These are phyloP conservation scores for Talaromyces rugulosus DNA, from an alignment of 2,329 filamentous ascomycete genomes.

Conservation along the genomic window DNA sequence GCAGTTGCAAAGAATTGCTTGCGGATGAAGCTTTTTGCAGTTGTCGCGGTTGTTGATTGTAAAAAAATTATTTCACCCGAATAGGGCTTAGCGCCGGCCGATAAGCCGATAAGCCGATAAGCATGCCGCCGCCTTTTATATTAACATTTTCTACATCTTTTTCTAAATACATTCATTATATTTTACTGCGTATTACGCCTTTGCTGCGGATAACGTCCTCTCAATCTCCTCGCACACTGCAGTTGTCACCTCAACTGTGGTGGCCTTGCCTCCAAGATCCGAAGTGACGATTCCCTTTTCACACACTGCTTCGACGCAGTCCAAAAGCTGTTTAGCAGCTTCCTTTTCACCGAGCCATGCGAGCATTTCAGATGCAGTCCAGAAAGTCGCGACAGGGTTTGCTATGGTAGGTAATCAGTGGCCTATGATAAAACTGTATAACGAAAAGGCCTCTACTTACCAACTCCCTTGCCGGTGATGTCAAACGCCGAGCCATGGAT, in stretches of 20 bases:
- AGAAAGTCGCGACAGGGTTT: conserved; percentile 64
- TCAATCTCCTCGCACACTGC: conserved; percentile 53
- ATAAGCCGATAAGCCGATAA: neutral
- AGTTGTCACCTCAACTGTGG: conserved; percentile 56
- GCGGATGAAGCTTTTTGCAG: neutral
- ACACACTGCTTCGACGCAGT: conserved; percentile 58
- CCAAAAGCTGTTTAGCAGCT: conserved; percentile 55
- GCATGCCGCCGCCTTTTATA: neutral
- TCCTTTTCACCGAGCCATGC: conserved; percentile 58
- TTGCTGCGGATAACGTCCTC: conserved; percentile 11
- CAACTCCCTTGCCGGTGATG: conserved; percentile 58
- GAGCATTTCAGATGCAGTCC: conserved; percentile 67
- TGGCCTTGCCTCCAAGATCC: conserved; percentile 57
- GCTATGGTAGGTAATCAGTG: conserved; percentile 29
- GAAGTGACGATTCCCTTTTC: conserved; percentile 52
- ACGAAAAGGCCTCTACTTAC: conserved; percentile 4
- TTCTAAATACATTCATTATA: neutral
- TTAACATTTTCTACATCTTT: neutral
- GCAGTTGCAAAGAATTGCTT: neutral
- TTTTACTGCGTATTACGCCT: neutral
- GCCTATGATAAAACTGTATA: neutral
- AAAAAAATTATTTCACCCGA: neutral
- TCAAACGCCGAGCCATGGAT: conserved; percentile 63
- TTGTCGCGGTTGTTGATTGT: neutral
- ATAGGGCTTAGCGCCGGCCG: neutral